Evolutionary conservation across 1,284 basidiomycete genomes (phyloP), one percentile per base, ranked within the genome.

Genomic region (Ceratobasidium sp.): DNA sequence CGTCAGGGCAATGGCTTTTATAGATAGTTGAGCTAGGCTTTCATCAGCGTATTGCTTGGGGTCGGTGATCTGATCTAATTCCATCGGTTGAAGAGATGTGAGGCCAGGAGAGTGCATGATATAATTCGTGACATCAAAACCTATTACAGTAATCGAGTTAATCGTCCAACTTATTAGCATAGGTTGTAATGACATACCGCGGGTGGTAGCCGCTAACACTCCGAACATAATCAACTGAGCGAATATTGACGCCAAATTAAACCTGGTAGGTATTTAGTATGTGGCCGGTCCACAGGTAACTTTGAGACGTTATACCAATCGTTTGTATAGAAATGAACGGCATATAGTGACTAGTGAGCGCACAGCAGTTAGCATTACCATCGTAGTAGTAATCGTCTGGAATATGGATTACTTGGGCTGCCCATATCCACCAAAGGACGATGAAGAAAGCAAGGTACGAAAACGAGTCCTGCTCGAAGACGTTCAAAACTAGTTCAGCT

Each of bases 81-180:
- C 36, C 36, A 41, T 41, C 11, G 36, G 36, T 4, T 5, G 6
- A 4, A 41, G 11, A 41, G 4, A 4, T 41, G 36, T 41, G 36
- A 41, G 4, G 11, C 50, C 71, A 15, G 71, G 71, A 51, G 71
- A 73, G 50, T 57, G 57, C 24, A 73, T 6, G 53, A 73, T 73
- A 29, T 73, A 73, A 29, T n/a, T 44, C 14, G 59, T 36, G 33
- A 73, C 59, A 22, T 73, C 59, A 50, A 62, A 62, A 17, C 59
- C 71, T 73, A 29, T 9, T n/a, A n/a, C n/a, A n/a, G n/a, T 41
- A 5, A 48, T n/a, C 27, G 14, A 14, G 9, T 11, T 7, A 29
- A 4, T 53, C 11, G 15, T 14, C n/a, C 36, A 41, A 41, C 36
- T 11, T 11, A 11, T 41, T 4, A 41, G 36, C 11, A 41, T 11